Evolutionary conservation across 345 rosid genomes (phyloP).

Genomic region (Boechera retrofracta): DNA sequence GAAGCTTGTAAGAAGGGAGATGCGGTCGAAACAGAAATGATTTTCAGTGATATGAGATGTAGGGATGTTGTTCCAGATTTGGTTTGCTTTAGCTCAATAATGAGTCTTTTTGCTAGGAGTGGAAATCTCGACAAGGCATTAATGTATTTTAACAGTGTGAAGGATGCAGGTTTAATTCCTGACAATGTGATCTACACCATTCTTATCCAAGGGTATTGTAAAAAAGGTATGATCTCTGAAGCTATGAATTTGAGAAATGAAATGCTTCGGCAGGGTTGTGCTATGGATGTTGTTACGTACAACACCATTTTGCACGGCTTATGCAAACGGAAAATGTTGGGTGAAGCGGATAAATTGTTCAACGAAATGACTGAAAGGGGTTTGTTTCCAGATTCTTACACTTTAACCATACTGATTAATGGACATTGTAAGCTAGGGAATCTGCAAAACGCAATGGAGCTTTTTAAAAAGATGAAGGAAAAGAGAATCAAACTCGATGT

Average conservation of each 20-base stretch:
- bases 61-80: conserved; percentile 65
- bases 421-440: conserved; percentile 85
- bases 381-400: conserved; percentile 69
- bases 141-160: conserved; percentile 56
- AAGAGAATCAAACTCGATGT: conserved; percentile 69
- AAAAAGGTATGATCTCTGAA: conserved; percentile 56
- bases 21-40: conserved; percentile 52
- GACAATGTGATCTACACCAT: conserved; percentile 76
- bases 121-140: conserved; percentile 63
- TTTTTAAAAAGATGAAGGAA: conserved; percentile 62
- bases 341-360: conserved; percentile 68
- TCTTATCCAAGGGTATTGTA: conserved; percentile 78
- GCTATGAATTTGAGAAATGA: conserved; percentile 71
- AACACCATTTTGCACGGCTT: conserved; percentile 76
- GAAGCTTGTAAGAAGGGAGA: conserved; percentile 68
- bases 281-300: conserved; percentile 75
- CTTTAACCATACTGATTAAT: conserved; percentile 73
- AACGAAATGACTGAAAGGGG: conserved; percentile 70
- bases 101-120: conserved; percentile 56
- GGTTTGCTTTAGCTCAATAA: conserved; percentile 65
- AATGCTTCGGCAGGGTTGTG: conserved; percentile 72
- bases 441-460: conserved; percentile 58
- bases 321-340: conserved; percentile 70
- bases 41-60: conserved; percentile 60
- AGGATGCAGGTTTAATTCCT: conserved; percentile 60